Percentiles rank a stretch among this genome's conserved stretches.
These are phyloP conservation scores for Salix udensis DNA, from an alignment of 345 rosid genomes.

Conservation along the genomic window DNA sequence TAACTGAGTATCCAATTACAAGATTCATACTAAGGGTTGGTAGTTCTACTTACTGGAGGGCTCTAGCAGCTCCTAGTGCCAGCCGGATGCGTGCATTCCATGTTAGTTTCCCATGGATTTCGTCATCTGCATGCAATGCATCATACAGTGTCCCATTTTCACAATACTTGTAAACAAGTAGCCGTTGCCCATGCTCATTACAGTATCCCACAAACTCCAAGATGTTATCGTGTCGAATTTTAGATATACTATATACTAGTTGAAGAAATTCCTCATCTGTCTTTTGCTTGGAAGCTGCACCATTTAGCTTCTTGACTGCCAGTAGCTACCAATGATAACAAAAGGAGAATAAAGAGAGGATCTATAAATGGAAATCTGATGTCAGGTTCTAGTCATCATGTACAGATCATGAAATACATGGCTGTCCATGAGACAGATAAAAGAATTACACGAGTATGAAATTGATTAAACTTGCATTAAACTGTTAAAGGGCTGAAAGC, in stretches of 20 bases:
- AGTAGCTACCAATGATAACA: constrained; percentile 39
- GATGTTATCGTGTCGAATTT: constrained; percentile 60
- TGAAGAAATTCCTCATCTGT: constrained; percentile 57
- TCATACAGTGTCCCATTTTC: constrained; percentile 67
- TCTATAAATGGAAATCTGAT: background rate
- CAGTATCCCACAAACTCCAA: constrained; percentile 82
- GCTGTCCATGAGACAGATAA: background rate
- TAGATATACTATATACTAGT: constrained; percentile 51
- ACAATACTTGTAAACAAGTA: constrained; percentile 69
- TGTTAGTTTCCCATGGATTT: constrained; percentile 54
- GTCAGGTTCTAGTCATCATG: background rate
- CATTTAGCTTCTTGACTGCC: constrained; percentile 79
- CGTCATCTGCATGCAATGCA: constrained; percentile 67
- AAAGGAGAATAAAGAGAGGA: constrained; percentile 6
- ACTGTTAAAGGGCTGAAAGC: background rate
- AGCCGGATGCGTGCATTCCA: constrained; percentile 69
- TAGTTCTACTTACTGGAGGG: constrained; percentile 71
- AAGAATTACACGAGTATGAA: background rate
- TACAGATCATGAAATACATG: background rate
- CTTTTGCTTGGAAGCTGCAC: constrained; percentile 40
- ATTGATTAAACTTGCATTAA: background rate
- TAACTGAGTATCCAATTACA: background rate
- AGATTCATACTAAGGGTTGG: background rate
- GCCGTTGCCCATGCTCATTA: constrained; percentile 65
- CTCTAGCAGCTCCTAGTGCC: constrained; percentile 85